A percentile compares a stretch with the other conserved stretches of the same genome.
phyloP scores from a whole-genome alignment of 176 grass and related monocot species.

The Alopecurus myosuroides region DNA sequence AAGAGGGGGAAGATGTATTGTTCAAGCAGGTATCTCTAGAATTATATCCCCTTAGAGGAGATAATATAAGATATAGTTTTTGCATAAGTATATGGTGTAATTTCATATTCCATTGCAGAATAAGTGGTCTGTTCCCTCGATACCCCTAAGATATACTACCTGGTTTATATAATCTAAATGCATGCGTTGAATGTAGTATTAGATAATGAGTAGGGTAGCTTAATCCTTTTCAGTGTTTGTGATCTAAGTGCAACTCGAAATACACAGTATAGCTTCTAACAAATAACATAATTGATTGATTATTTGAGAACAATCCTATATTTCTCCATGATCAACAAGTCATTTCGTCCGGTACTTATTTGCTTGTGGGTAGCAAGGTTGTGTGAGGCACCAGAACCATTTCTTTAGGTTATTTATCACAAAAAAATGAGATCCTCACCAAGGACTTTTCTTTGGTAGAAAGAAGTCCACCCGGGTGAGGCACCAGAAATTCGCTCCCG shows the following conservation, averaged over 20 bases:
- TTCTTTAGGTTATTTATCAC: too few species aligned
- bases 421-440: too few species aligned
- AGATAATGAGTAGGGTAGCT: background rate
- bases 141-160: background rate
- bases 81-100: too few species aligned
- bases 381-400: background rate
- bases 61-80: too few species aligned
- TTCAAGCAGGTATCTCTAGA: slow-evolving; percentile 72
- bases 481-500: too few species aligned
- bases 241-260: background rate
- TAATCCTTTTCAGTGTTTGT: background rate
- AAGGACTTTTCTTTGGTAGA: too few species aligned
- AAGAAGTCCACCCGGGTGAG: too few species aligned
- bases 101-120: background rate
- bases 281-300: background rate
- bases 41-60: too few species aligned
- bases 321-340: background rate
- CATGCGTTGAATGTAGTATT: too few species aligned
- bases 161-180: background rate
- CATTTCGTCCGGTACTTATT: background rate
- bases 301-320: background rate
- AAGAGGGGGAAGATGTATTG: slow-evolving; percentile 84
- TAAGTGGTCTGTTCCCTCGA: background rate
- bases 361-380: background rate
- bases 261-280: background rate